Evolutionary conservation across 208 protist species (phyloP), one percentile per base, ranked within the genome.

Genomic region (Acanthamoeba culbertsoni): DNA sequence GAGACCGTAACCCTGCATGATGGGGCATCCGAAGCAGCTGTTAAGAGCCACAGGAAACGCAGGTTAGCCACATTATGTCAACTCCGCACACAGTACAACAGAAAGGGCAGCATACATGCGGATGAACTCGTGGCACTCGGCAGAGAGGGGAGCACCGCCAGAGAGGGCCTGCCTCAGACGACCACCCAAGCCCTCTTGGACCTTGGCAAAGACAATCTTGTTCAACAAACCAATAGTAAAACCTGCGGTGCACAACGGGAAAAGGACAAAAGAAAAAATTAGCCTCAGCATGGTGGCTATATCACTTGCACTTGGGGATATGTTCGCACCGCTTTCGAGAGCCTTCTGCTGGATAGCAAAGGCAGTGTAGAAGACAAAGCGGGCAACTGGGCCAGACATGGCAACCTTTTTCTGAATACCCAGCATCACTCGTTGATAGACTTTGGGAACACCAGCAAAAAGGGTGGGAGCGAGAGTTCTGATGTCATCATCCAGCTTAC

Each of bases 1-100:
- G 62, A 97, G 93, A 65, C 98, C 98, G 93, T 98, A 98, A 10
- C 97, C 97, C 51, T 98, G 42, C 48, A 96, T 40, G 16, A 98
- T 93, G 46, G 53, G 55, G 55, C 93, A 95, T 55, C 63, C 37
- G 59, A 97, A 96, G 88, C 37, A 88, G 4, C 82, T 94, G 45
- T 18, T n/a, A n/a, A n/a, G n/a, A n/a, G n/a, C n/a, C n/a, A n/a
- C n/a, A n/a, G n/a, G n/a, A n/a, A n/a, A 93, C n/a, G n/a, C n/a
- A n/a, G n/a, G n/a, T n/a, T n/a, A n/a, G n/a, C n/a, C n/a, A n/a
- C n/a, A n/a, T n/a, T n/a, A n/a, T n/a, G n/a, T n/a, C n/a, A n/a
- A n/a, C n/a, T n/a, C n/a, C n/a, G n/a, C n/a, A n/a, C n/a, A n/a
- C n/a, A n/a, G n/a, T n/a, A n/a, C n/a, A n/a, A n/a, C n/a, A n/a